Base-by-base conservation (phyloP, 768 basidiomycete species). In the Chalciporus chontae region DNA sequence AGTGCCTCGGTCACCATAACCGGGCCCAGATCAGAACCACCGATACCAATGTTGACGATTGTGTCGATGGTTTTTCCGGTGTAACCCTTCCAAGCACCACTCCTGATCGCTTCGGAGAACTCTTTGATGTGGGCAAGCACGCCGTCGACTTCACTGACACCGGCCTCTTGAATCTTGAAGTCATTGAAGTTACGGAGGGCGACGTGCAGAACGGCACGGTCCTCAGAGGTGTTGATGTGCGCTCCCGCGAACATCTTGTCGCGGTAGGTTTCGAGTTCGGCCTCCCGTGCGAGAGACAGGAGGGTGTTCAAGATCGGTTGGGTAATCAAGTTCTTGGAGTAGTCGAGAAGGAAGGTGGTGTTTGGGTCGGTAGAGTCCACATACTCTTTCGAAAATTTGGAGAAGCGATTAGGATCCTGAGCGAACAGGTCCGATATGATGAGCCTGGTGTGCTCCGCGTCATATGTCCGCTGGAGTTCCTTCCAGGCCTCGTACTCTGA, bases 1-100 rank as follows among this genome's bases (percentile, higher is more conserved):
- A 98, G 83, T 4, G 94, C 95, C 74, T 98, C 96, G 10, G 92
- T 94, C 51, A 97, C 94, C 96, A 99, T 99, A 61, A 97, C 94
- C 14, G 95, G 96, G 15, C 95, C 95, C 45, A 99, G 76, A 69
- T 99, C 96, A 31, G 94, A 96, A 45, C 96, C 96, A 48, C 96
- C 96, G 66, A 99, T 99, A 52, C 96, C 96, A 59, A 99, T 96
- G 75, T 98, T 98, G 66, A 99, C 94, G 70, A 99, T 85, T 42
- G 92, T 85, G 62, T 84, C 81, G 77, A 99, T 98, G 9, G 81
- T 64, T 74, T 97, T 96, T 38, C 96, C 95, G 1, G 94, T 96
- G 75, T 96, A 98, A 14, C 96, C 96, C 70, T 88, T 97, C 93
- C 94, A 96, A 49, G 75, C 75, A 24, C 95, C 96, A 52, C 77